Evolutionary conservation across 2,329 filamentous ascomycete species (phyloP), one percentile per base, ranked within the genome.

Genomic region (Thelonectria blattea): DNA sequence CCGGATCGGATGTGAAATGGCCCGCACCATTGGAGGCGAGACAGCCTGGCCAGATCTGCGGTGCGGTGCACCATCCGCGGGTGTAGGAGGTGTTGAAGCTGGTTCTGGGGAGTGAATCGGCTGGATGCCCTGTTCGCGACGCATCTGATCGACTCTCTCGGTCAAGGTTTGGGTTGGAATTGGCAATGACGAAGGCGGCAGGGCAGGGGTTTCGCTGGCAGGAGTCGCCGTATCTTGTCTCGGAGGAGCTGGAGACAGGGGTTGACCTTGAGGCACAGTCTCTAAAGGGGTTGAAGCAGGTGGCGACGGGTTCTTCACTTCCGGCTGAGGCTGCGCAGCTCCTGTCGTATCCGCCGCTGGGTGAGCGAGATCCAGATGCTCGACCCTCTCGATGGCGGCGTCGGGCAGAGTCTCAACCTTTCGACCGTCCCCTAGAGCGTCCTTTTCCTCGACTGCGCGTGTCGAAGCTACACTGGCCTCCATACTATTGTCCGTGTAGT

Each of bases 11-110:
- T 85, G 83, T 1, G 84, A 83, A n/a, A 79, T 74, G 2, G 84
- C 78, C 49, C 85, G 81, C 48, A 81, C 71, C 68, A 87, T 80
- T 3, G 85, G 84, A 34, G 84, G 83, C 11, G 84, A 83, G 17
- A 79, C 73, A 43, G 72, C 77, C 54, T 77, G 69, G 34, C 81
- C 81, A 27, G 78, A 72, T 65, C 79, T 83, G 64, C 84, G 80
- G 30, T 79, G 74, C 32, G 78, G 61, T 7, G 70, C 71, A n/a
- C 75, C 75, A 11, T 81, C 79, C 3, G 68, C 56, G 14, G 62
- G 63, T 27, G 68, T 51, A 32, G 68, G 71, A 14, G 67, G 43
- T 53, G 73, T 61, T 22, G 73, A 71, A 14, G 61, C 57, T 12
- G 65, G 68, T 52, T 81, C 77, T 9, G 68, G 65, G 3, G 74